A percentile compares a stretch with the other conserved stretches of the same genome.
Evolutionary conservation across 257 asterid species (phyloP).

Genomic region (Gardenia jasminoides): DNA sequence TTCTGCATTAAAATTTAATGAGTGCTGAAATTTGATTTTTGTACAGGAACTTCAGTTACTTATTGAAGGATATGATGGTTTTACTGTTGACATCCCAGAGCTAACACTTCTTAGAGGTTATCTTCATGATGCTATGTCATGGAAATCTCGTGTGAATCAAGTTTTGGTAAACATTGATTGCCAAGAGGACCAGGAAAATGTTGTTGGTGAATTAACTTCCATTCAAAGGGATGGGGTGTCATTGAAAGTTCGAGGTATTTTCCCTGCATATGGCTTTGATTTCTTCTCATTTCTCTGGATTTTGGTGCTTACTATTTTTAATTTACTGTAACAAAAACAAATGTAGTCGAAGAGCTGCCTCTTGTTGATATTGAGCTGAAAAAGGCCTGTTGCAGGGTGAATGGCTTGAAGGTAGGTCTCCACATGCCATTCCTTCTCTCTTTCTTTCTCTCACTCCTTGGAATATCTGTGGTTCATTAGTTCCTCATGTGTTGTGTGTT

Average conservation of each 20-base stretch:
- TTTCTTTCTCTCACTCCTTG: no score
- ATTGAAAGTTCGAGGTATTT: conserved; percentile 68
- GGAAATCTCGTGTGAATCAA: conserved; percentile 63
- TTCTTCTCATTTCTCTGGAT: conserved; percentile 15
- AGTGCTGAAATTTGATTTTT: conserved; percentile 14
- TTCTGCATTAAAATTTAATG: conserved; percentile 21
- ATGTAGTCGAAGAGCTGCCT: conserved; percentile 69
- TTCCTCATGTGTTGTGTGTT: neutral
- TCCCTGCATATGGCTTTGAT: conserved; percentile 10
- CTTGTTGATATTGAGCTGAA: conserved; percentile 67
- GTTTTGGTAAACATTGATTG: conserved; percentile 50
- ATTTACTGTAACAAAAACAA: neutral
- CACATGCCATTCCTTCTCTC: conserved; percentile 14
- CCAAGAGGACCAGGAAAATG: conserved; percentile 70
- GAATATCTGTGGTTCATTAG: conserved; percentile 5
- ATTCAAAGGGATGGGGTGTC: conserved; percentile 60
- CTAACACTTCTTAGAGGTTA: conserved; percentile 61
- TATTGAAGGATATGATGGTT: conserved; percentile 58
- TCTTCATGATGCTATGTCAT: conserved; percentile 60
- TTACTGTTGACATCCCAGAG: conserved; percentile 69
- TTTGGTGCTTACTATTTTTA: neutral
- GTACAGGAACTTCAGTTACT: conserved; percentile 63
- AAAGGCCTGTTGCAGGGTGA: conserved; percentile 76
- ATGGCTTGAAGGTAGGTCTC: conserved; percentile 66
- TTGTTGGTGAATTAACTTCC: conserved; percentile 62